These are phyloP conservation scores for Brassica juncea DNA, from an alignment of 345 rosid genomes.

Conservation along the genomic window DNA sequence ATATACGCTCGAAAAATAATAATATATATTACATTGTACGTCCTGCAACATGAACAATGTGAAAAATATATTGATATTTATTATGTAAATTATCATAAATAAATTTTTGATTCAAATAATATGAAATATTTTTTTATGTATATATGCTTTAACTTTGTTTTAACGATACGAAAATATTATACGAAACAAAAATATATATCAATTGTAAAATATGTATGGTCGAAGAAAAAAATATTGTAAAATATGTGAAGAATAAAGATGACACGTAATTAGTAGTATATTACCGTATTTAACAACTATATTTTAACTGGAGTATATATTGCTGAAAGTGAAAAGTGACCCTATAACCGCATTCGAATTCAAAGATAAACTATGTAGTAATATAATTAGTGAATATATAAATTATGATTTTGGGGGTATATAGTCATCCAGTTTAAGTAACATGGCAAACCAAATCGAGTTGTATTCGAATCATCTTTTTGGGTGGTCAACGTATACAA, in stretches of 20 bases:
- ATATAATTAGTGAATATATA: neutral
- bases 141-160: neutral
- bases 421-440: slow-evolving; percentile 15
- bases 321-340: neutral
- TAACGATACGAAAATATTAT: neutral
- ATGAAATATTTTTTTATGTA: too few species aligned
- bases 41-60: too few species aligned
- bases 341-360: neutral
- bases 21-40: too few species aligned
- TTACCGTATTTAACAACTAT: neutral
- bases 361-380: neutral
- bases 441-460: slow-evolving; percentile 36
- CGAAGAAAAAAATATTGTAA: neutral
- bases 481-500: slow-evolving; percentile 11
- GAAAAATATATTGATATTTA: too few species aligned
- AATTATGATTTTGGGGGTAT: neutral
- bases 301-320: neutral
- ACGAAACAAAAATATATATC: neutral
- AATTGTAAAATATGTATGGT: neutral
- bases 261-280: neutral
- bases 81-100: too few species aligned
- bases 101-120: too few species aligned
- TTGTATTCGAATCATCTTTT: slow-evolving; percentile 18
- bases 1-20: too few species aligned
- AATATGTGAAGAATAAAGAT: neutral